Percentiles rank a stretch among this genome's conserved stretches.
Conservation (phyloP, 1,284 basidiomycete genomes). For the Exsudoporus floridanus region DNA sequence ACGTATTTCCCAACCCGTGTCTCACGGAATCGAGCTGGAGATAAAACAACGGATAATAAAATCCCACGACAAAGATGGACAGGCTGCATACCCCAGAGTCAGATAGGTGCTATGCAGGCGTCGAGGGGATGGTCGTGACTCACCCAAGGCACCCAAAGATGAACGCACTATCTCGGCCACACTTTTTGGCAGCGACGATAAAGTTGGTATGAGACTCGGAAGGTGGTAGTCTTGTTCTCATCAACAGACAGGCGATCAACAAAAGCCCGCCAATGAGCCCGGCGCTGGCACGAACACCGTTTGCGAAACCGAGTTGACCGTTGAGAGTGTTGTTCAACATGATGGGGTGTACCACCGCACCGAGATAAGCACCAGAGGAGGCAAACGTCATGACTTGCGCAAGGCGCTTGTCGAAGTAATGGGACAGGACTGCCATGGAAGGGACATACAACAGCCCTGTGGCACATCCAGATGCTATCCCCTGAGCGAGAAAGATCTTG, state of each 20-base stretch:
- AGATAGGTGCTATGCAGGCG: not conserved
- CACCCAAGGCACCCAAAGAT: conserved; percentile 30
- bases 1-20: conserved; percentile 23
- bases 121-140: not conserved
- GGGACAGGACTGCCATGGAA: conserved; percentile 37
- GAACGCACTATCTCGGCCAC: conserved; percentile 26
- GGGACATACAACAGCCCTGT: conserved; percentile 37
- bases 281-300: conserved; percentile 36
- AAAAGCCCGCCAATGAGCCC: conserved; percentile 33
- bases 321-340: conserved; percentile 44
- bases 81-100: conserved; percentile 7
- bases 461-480: conserved; percentile 36
- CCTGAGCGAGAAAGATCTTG: conserved; percentile 40
- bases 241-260: conserved; percentile 29
- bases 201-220: conserved; percentile 22
- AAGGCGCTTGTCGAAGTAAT: conserved; percentile 37
- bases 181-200: conserved; percentile 20
- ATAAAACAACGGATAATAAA: conserved; percentile 37
- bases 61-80: conserved; percentile 23
- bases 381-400: conserved; percentile 37
- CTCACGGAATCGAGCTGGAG: conserved; percentile 31
- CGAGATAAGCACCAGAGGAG: conserved; percentile 39
- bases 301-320: conserved; percentile 30
- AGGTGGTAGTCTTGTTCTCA: conserved; percentile 31
- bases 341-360: conserved; percentile 39